A percentile compares a stretch with the other conserved stretches of the same genome.
These are phyloP conservation scores for Linnemannia zychae DNA, from an alignment of 192 early-diverging fungal genomes.

Conservation along the genomic window DNA sequence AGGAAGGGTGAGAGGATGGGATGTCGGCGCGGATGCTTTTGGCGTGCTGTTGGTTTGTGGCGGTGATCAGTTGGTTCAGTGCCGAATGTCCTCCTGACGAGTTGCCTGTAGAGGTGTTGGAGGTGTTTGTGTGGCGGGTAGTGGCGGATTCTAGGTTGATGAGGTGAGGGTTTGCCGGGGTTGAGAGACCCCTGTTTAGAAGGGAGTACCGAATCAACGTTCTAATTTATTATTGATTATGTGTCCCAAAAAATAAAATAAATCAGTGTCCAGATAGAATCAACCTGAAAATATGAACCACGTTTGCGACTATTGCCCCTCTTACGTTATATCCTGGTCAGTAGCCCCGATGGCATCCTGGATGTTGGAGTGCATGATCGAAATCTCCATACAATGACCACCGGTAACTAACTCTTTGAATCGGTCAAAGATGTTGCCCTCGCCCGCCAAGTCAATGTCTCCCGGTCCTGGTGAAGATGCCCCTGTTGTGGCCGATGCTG, in stretches of 20 bases:
- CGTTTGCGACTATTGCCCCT: background rate
- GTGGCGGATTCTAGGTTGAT: slow-evolving; percentile 30
- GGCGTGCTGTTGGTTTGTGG: slow-evolving; percentile 43
- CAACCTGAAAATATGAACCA: background rate
- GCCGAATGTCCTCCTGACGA: slow-evolving; percentile 29
- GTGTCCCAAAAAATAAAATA: background rate
- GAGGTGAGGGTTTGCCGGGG: slow-evolving; percentile 50
- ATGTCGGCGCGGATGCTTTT: slow-evolving; percentile 28
- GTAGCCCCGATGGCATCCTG: slow-evolving; percentile 26
- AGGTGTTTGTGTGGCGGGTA: background rate
- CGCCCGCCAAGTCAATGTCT: background rate
- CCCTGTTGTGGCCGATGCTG: background rate
- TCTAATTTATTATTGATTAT: slow-evolving; percentile 6
- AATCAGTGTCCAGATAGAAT: background rate
- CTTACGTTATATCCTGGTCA: slow-evolving; percentile 62
- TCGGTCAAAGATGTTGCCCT: slow-evolving; percentile 46
- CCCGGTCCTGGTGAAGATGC: background rate
- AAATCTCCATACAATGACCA: slow-evolving; percentile 38
- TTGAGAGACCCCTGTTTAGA: slow-evolving; percentile 32
- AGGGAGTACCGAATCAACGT: slow-evolving; percentile 45
- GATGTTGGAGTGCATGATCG: slow-evolving; percentile 52
- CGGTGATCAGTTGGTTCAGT: slow-evolving; percentile 40
- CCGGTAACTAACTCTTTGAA: slow-evolving; percentile 47
- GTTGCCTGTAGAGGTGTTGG: background rate
- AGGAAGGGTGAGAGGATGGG: background rate